Evolutionary conservation across 805 yeast species (phyloP).

Genomic region (Tetrapisispora arboricola): DNA sequence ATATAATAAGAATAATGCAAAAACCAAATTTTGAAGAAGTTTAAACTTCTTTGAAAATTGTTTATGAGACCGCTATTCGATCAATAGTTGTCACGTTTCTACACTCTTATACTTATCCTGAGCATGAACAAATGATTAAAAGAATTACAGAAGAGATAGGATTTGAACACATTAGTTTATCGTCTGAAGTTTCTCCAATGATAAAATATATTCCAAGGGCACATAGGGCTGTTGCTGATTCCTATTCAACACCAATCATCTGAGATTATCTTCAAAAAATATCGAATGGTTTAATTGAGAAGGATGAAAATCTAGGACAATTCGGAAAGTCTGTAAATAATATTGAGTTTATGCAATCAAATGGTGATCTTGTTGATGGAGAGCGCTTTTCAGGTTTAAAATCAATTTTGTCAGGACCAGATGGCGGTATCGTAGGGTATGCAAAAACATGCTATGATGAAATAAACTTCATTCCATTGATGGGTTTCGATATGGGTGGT

Average conservation of each 20-base stretch:
- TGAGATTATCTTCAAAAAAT: slow-evolving; percentile 52
- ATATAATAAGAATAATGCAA: slow-evolving; percentile 47
- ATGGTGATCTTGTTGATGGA: slow-evolving; percentile 89
- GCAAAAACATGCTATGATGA: slow-evolving; percentile 68
- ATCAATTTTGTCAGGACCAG: slow-evolving; percentile 92
- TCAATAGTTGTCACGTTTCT: slow-evolving; percentile 64
- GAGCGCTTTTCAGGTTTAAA: slow-evolving; percentile 73
- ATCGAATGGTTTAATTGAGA: slow-evolving; percentile 42
- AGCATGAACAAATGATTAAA: slow-evolving; percentile 55
- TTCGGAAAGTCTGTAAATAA: slow-evolving; percentile 33
- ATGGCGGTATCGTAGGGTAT: slow-evolving; percentile 95
- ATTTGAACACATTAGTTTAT: slow-evolving; percentile 56
- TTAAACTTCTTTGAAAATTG: slow-evolving; percentile 30
- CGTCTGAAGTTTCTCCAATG: slow-evolving; percentile 66
- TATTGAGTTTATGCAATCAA: slow-evolving; percentile 89
- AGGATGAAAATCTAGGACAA: not conserved
- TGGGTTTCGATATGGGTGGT: slow-evolving; percentile 89
- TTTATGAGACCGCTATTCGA: slow-evolving; percentile 49
- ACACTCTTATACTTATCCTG: slow-evolving; percentile 65
- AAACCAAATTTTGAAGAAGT: slow-evolving; percentile 40
- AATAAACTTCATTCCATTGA: slow-evolving; percentile 46
- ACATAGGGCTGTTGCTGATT: slow-evolving; percentile 71
- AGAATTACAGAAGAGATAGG: slow-evolving; percentile 54
- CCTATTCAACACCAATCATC: slow-evolving; percentile 74
- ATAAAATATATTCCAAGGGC: slow-evolving; percentile 67